Conservation (phyloP, 257 asterid species). For the Sherardia arvensis region DNA sequence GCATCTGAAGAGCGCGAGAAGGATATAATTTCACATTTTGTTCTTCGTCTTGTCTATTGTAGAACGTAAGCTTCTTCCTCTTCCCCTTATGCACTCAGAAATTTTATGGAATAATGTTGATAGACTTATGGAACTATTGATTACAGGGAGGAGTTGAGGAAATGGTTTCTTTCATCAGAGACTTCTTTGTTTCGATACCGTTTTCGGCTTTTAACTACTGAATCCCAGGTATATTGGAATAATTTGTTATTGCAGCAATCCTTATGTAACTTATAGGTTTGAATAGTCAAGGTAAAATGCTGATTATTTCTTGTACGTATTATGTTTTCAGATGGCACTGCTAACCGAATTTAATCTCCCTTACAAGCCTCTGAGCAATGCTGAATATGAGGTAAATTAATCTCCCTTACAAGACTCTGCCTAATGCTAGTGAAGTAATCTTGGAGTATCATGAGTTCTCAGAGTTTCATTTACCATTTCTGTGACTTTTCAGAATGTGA, state of each 20-base stretch:
- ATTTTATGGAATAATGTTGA: not conserved
- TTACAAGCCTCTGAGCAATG: slow-evolving; percentile 60
- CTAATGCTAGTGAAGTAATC: not conserved
- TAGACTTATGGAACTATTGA: slow-evolving; percentile 1
- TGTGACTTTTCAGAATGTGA: slow-evolving; percentile 48
- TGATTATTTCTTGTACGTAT: slow-evolving; percentile 16
- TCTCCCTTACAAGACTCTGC: not conserved
- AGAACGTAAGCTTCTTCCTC: slow-evolving; percentile 50
- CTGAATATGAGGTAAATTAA: slow-evolving; percentile 72
- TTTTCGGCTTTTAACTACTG: slow-evolving; percentile 41
- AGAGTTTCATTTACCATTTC: not conserved
- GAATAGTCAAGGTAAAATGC: slow-evolving; percentile 1
- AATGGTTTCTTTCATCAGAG: slow-evolving; percentile 91
- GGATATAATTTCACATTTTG: slow-evolving; percentile 92
- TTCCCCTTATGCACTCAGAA: not conserved
- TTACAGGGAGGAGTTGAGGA: slow-evolving; percentile 76
- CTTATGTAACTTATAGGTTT: slow-evolving; percentile 7
- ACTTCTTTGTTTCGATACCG: slow-evolving; percentile 78
- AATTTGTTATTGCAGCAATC: slow-evolving; percentile 7
- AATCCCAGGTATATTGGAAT: slow-evolving; percentile 54
- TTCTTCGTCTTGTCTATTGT: slow-evolving; percentile 87
- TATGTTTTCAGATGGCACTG: slow-evolving; percentile 47
- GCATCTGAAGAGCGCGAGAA: slow-evolving; percentile 53
- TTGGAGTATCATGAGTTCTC: not conserved
- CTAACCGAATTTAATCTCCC: slow-evolving; percentile 75